These are phyloP conservation scores for Ophiostoma sp. DNA, from an alignment of 2,329 filamentous ascomycete genomes.

Conservation along the genomic window DNA sequence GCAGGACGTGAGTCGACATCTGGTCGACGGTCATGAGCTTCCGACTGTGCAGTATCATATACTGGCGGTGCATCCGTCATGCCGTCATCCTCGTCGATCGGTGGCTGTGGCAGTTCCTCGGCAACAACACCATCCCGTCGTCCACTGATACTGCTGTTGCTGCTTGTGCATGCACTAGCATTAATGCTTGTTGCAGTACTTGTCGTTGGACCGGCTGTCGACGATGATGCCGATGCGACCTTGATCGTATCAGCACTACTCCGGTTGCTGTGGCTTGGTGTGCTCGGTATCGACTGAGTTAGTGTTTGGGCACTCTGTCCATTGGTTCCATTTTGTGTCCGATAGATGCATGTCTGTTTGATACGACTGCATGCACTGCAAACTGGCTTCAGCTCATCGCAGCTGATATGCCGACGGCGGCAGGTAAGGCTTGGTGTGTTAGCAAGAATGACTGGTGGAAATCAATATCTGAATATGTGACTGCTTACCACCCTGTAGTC, in stretches of 20 bases:
- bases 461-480: too few species aligned
- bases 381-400: conserved; percentile 42
- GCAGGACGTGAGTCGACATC: neutral
- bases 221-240: neutral
- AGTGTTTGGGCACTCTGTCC: neutral
- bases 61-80: neutral
- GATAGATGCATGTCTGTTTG: neutral
- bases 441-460: too few species aligned
- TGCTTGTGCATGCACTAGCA: neutral
- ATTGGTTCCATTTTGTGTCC: neutral
- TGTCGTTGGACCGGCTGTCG: neutral
- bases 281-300: neutral
- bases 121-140: neutral
- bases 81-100: neutral
- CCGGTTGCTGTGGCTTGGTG: neutral
- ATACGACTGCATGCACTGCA: neutral
- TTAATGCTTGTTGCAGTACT: neutral
- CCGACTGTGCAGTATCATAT: neutral
- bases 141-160: neutral
- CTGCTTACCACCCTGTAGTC: neutral
- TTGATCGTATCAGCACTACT: neutral
- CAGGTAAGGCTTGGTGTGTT: conserved; percentile 39
- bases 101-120: neutral
- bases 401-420: conserved; percentile 51
- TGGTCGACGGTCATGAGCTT: neutral